Conservation (phyloP, 2,329 filamentous ascomycete genomes). For the Blumeria graminis region DNA sequence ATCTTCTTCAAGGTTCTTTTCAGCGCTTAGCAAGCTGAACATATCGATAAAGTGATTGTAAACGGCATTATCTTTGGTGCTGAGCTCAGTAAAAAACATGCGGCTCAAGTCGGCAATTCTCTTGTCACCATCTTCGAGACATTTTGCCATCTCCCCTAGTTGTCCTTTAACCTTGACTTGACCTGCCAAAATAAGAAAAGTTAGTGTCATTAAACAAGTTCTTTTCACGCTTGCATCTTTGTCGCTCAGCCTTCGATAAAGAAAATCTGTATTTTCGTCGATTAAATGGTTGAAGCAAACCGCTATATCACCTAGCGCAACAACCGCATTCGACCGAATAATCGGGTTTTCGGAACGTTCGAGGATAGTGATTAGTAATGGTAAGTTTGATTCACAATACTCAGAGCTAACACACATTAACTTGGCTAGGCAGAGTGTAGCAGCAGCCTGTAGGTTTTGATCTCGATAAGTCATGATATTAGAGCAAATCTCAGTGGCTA, state of each 20-base stretch:
- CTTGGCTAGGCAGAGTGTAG: conserved; percentile 85
- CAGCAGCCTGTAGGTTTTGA: conserved; percentile 72
- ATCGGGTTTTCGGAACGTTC: conserved; percentile 82
- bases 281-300: conserved; percentile 99
- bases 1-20: conserved; percentile 59
- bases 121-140: conserved; percentile 86
- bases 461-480: conserved; percentile 87
- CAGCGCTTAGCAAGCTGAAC: conserved; percentile 79
- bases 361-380: conserved; percentile 90
- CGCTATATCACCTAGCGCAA: conserved; percentile 94
- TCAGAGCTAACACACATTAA: conserved; percentile 96
- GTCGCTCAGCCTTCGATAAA: conserved; percentile 84
- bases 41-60: conserved; percentile 99
- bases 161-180: conserved; percentile 99
- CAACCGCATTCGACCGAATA: conserved; percentile 85
- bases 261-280: conserved; percentile 95
- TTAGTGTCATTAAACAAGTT: conserved; percentile 94
- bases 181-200: conserved; percentile 86
- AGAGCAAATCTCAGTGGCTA: conserved; percentile 81
- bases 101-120: conserved; percentile 77
- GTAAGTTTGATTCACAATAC: conserved; percentile 84
- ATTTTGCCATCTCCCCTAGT: conserved; percentile 97
- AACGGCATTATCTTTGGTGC: conserved; percentile 94
- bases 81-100: conserved; percentile 97
- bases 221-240: conserved; percentile 75